Evolutionary conservation across 768 basidiomycete species (phyloP), one percentile per base, ranked within the genome.

Genomic region (Daedaleopsis sinensis): DNA sequence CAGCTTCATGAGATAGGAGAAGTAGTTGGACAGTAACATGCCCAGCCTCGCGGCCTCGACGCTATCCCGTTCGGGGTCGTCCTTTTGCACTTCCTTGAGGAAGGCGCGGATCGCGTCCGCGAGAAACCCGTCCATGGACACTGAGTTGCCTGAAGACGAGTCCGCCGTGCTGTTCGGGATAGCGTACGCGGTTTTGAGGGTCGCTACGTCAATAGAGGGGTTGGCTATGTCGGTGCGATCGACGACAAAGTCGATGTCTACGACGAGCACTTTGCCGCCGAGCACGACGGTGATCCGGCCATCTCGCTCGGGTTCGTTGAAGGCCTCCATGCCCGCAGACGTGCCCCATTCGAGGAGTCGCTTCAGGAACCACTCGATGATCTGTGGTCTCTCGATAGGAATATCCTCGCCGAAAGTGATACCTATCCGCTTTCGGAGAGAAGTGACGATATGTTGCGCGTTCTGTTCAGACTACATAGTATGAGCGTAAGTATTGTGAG

Each of bases 261-360:
- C 75, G 37, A 93, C 90, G 11, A 93, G 76, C n/a, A 91, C 85
- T 71, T 91, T 91, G 1, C 91, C 91, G 4, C 86, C 91, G 39
- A 92, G 80, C 19, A 88, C 81, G 42, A 91, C 75, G 0, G 81
- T 86, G 43, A 81, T 76, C 24, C 76, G 76, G 16, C 81, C 82
- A 39, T 78, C 78, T 19, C 74, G 74, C 49, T 84, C 80, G 16
- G 68, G 68, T 63, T 91, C 90, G 61, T 80, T 83, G 77, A 90
- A 93, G 4, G 85, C 78, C 67, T 92, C 89, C 89, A 92, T 89
- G 27, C 88, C 89, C 5, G 80, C 85, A 27, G 80, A 75, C 18
- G 79, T 80, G 7, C 84, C 86, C 86, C 88, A 91, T 36, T 80
- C 71, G 64, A 83, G 81, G 16, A 92, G 75, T 44, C 82, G 79